Conservation (phyloP, 2,329 filamentous ascomycete genomes). For the Didymella keratinophila region DNA sequence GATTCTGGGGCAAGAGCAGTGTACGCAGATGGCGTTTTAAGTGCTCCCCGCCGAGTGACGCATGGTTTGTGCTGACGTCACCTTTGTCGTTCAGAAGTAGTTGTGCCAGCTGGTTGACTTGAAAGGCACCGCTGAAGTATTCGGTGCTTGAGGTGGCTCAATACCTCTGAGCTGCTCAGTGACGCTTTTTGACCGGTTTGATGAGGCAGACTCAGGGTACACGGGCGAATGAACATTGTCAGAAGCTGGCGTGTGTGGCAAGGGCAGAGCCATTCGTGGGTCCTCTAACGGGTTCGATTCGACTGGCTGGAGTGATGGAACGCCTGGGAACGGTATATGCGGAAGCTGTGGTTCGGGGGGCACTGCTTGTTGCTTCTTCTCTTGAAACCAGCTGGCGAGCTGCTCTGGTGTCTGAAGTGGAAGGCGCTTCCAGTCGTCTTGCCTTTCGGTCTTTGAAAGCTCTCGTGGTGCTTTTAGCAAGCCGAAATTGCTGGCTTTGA, state of each 20-base stretch:
- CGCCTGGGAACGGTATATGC: slow-evolving; percentile 13
- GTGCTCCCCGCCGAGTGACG: background rate
- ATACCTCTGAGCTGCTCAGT: slow-evolving; percentile 16
- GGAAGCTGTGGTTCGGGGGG: slow-evolving; percentile 14
- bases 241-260: slow-evolving; percentile 7
- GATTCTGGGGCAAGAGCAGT: too few relatives aligned
- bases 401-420: slow-evolving; percentile 32
- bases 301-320: background rate
- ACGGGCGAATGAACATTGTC: background rate
- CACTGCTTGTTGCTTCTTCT: slow-evolving; percentile 21
- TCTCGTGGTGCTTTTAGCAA: slow-evolving; percentile 11
- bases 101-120: slow-evolving; percentile 19
- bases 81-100: slow-evolving; percentile 12
- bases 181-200: slow-evolving; percentile 10
- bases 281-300: background rate
- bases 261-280: slow-evolving; percentile 10
- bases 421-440: slow-evolving; percentile 35
- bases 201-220: slow-evolving; percentile 10
- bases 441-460: slow-evolving; percentile 34
- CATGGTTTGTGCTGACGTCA: background rate
- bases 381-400: slow-evolving; percentile 31
- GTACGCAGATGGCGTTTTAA: background rate
- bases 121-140: slow-evolving; percentile 7
- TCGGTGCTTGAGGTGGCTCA: slow-evolving; percentile 18
- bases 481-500: slow-evolving; percentile 2